phyloP scores from a whole-genome alignment of 1,284 basidiomycete genomes.

The Ganoderma meredithae region DNA sequence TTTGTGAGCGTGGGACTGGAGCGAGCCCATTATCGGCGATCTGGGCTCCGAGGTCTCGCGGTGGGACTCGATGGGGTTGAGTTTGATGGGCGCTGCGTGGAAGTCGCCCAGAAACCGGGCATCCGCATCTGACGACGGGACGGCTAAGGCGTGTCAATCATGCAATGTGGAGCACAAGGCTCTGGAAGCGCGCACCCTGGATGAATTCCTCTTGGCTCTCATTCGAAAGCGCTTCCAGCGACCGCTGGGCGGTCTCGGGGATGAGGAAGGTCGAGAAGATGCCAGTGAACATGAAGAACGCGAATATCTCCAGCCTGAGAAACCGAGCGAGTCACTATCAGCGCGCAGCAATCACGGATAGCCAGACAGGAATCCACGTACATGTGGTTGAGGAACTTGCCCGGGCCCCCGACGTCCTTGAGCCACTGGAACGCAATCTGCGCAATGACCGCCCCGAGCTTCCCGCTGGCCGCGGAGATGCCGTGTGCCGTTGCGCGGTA shows the following conservation, averaged over 20 bases:
- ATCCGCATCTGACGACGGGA: constrained; percentile 13
- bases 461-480: constrained; percentile 85
- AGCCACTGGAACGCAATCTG: constrained; percentile 82
- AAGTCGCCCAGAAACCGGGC: constrained; percentile 17
- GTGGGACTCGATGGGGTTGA: constrained; percentile 19
- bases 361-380: constrained; percentile 40
- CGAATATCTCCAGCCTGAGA: constrained; percentile 70
- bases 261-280: constrained; percentile 79
- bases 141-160: constrained; percentile 9
- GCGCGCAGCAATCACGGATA: neutral
- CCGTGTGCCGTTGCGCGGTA: constrained; percentile 87
- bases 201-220: constrained; percentile 75
- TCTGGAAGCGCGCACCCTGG: constrained; percentile 9
- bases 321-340: constrained; percentile 21
- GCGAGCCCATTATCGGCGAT: constrained; percentile 13
- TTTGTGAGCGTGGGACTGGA: neutral
- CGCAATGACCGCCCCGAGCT: constrained; percentile 85
- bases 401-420: constrained; percentile 70
- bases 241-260: constrained; percentile 76
- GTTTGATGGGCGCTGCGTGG: constrained; percentile 20
- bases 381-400: constrained; percentile 70
- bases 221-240: constrained; percentile 76
- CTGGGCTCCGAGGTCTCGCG: constrained; percentile 1
- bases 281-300: constrained; percentile 84
- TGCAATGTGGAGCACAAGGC: no score